These are phyloP conservation scores for Akanthomyces muscarius DNA, from an alignment of 2,329 filamentous ascomycete genomes.

Conservation along the genomic window DNA sequence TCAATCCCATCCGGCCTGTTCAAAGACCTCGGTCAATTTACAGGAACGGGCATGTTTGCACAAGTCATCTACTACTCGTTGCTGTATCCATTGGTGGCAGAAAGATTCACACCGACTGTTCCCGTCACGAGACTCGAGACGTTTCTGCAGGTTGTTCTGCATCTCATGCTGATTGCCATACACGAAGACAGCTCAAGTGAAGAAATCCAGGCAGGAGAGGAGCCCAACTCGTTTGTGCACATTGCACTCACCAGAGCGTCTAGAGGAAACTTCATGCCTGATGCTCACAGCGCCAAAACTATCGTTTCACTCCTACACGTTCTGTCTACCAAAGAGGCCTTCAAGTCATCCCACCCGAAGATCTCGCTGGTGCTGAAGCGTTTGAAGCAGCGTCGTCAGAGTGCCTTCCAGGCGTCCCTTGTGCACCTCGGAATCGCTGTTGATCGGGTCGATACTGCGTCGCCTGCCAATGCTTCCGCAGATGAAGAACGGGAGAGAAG, in stretches of 20 bases:
- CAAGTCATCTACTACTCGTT: conserved; percentile 88
- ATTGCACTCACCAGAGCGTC: conserved; percentile 64
- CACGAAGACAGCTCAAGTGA: conserved; percentile 70
- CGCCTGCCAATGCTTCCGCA: conserved; percentile 65
- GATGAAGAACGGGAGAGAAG: conserved; percentile 76
- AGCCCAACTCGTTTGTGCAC: conserved; percentile 64
- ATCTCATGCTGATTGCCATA: conserved; percentile 80
- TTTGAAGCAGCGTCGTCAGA: conserved; percentile 78
- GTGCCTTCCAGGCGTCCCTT: conserved; percentile 66
- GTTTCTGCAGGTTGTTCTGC: conserved; percentile 86
- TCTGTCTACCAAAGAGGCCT: conserved; percentile 64
- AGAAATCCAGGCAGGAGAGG: conserved; percentile 43
- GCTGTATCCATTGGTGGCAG: conserved; percentile 70
- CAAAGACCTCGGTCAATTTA: conserved; percentile 71
- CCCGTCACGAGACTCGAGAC: conserved; percentile 81
- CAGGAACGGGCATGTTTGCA: conserved; percentile 77
- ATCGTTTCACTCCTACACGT: conserved; percentile 62
- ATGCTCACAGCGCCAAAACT: conserved; percentile 54
- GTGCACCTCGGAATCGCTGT: conserved; percentile 60
- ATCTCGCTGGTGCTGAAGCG: conserved; percentile 77
- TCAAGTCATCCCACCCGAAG: conserved; percentile 79
- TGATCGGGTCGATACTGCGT: conserved; percentile 76
- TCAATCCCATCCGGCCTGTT: conserved; percentile 76
- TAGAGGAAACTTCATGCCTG: conserved; percentile 56
- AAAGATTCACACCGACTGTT: conserved; percentile 66